Evolutionary conservation across 495 filamentous ascomycete genomes (phyloP), one percentile per base, ranked within the genome.

Genomic region (Talaromyces ruber): DNA sequence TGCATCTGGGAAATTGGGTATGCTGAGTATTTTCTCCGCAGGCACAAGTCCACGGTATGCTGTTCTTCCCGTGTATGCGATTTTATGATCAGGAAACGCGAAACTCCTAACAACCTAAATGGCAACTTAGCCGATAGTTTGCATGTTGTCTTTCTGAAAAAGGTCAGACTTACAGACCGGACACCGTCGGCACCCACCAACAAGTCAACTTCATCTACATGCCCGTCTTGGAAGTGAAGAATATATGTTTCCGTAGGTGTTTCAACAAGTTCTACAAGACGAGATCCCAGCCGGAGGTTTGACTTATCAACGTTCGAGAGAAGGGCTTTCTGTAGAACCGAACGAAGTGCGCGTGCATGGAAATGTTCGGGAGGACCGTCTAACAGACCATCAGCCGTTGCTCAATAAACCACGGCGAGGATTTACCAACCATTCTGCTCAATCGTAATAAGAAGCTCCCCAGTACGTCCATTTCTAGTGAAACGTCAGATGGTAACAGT

Each of bases 111-210:
- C 66, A 11, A 65, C 60, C 68, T 70, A 29, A 4, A 12, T 2
- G 37, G 16, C 5, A 50, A 50, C 16, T n/a, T 16, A 5, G 3
- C 45, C 45, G 4, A 54, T 54, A 54, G n/a, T n/a, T n/a, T n/a
- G n/a, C 51, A 54, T 54, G 3, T 25, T 28, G 9, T 54, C n/a
- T n/a, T 30, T 57, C 25, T 9, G 30, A 4, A 9, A 32, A 4
- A 4, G 30, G 30, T 4, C 9, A 6, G 5, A 64, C 65, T 62
- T 24, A 68, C 65, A 11, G 68, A 72, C 18, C 67, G 63, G 21
- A 72, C 66, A 24, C 70, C 70, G 47, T 70, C 70, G 0, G 70
- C 67, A n/a, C 70, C 70, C 2, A 72, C 57, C 3, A 72, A 54
- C 0, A 71, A 53, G 30, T 70, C 70, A 0, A 68, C 66, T 26